Percentiles rank a stretch among this genome's conserved stretches.
Conservation (phyloP, 108 stramenopile species). For the Cylindrotheca closterium region DNA sequence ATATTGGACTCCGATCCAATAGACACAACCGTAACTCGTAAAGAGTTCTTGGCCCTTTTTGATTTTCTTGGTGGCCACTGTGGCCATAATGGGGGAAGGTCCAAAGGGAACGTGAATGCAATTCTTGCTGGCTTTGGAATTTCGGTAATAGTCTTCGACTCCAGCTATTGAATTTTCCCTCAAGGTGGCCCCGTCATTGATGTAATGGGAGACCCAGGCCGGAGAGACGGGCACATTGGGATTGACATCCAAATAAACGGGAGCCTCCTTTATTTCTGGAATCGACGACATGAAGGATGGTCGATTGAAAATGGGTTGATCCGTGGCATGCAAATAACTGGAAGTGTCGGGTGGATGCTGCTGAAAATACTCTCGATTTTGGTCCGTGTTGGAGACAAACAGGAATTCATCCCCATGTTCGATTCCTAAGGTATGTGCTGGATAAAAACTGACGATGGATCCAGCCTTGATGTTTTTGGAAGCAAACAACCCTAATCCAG, state of each 20-base stretch:
- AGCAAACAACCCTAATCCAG: slow-evolving; percentile 58
- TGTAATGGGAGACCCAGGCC: slow-evolving; percentile 33
- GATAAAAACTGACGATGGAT: slow-evolving; percentile 48
- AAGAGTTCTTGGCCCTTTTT: slow-evolving; percentile 33
- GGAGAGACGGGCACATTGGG: slow-evolving; percentile 25
- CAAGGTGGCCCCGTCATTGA: slow-evolving; percentile 50
- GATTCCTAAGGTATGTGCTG: slow-evolving; percentile 42
- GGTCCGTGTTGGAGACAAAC: neutral
- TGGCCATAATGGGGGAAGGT: slow-evolving; percentile 23
- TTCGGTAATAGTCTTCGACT: slow-evolving; percentile 31
- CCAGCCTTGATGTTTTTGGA: slow-evolving; percentile 44
- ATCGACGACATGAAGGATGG: slow-evolving; percentile 6
- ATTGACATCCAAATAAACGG: slow-evolving; percentile 42
- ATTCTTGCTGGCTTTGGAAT: slow-evolving; percentile 23
- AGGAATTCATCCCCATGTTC: slow-evolving; percentile 20
- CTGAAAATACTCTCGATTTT: slow-evolving; percentile 3
- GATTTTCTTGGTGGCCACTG: slow-evolving; percentile 25
- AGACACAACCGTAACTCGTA: slow-evolving; percentile 24
- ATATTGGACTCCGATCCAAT: slow-evolving; percentile 18
- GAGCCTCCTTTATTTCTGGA: slow-evolving; percentile 3
- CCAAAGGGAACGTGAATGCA: slow-evolving; percentile 37
- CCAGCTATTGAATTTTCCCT: slow-evolving; percentile 22
- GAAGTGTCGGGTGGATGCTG: slow-evolving; percentile 2
- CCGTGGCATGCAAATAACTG: slow-evolving; percentile 27
- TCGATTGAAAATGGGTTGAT: slow-evolving; percentile 24